Percentiles rank a stretch among this genome's conserved stretches.
phyloP scores from a whole-genome alignment of 305 asterid genomes.

The Euphrasia arctica region DNA sequence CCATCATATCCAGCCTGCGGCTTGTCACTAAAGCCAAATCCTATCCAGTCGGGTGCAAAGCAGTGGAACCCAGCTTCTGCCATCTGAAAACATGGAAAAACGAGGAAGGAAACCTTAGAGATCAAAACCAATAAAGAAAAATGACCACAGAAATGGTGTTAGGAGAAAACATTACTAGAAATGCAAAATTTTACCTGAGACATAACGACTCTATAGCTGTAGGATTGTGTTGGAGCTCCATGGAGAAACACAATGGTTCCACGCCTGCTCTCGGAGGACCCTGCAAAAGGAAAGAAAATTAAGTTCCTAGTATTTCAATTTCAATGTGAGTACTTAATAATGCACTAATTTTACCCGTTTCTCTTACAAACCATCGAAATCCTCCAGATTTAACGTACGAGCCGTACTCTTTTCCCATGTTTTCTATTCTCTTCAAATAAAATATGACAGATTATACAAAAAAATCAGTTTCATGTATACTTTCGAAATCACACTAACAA shows the following conservation, averaged over 20 bases:
- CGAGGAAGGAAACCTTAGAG: no score
- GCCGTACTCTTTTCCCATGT: slow-evolving; percentile 82
- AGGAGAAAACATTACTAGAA: slow-evolving; percentile 13
- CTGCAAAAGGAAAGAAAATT: slow-evolving; percentile 38
- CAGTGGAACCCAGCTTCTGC: slow-evolving; percentile 89
- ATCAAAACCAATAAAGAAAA: no score
- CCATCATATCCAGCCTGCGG: slow-evolving; percentile 97
- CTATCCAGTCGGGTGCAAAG: slow-evolving; percentile 98
- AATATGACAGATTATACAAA: slow-evolving; percentile 20
- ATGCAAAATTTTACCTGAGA: slow-evolving; percentile 13
- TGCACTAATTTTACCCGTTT: slow-evolving; percentile 63
- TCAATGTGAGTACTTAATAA: background rate
- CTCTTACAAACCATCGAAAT: slow-evolving; percentile 92
- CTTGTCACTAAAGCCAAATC: slow-evolving; percentile 94
- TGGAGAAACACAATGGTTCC: no score
- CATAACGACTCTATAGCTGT: no score
- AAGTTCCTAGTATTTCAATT: slow-evolving; percentile 17
- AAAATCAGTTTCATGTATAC: slow-evolving; percentile 4
- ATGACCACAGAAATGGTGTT: background rate
- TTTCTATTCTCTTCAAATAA: slow-evolving; percentile 70
- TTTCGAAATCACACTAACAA: slow-evolving; percentile 1
- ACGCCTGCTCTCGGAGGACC: slow-evolving; percentile 50
- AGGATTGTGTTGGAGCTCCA: no score
- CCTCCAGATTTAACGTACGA: slow-evolving; percentile 59
- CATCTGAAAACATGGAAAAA: slow-evolving; percentile 47